Evolutionary conservation across 2,329 filamentous ascomycete genomes (phyloP).

Genomic region (Penicillium sp.): DNA sequence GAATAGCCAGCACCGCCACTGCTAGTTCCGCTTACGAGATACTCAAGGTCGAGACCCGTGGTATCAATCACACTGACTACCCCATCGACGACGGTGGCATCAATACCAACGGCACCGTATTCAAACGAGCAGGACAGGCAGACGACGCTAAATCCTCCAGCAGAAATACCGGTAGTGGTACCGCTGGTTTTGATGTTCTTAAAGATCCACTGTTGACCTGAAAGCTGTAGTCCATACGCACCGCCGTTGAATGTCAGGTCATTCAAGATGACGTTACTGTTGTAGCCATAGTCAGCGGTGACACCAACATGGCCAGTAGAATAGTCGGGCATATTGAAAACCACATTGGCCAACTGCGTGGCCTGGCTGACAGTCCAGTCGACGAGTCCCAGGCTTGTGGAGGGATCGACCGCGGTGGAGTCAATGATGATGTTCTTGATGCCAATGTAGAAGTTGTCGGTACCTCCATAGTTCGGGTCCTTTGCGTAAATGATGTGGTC

Average conservation of each 20-base stretch:
- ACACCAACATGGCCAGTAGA: constrained; percentile 26
- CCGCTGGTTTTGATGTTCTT: constrained; percentile 57
- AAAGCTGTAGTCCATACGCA: constrained; percentile 25
- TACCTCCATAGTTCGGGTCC: constrained; percentile 18
- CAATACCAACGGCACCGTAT: constrained; percentile 24
- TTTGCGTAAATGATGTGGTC: constrained; percentile 27
- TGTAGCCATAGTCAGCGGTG: constrained; percentile 13
- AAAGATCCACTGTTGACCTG: constrained; percentile 31
- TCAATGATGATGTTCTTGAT: constrained; percentile 32
- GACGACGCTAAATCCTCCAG: constrained; percentile 26
- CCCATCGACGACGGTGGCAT: constrained; percentile 26
- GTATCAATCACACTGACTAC: constrained; percentile 29
- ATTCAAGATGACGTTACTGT: constrained; percentile 16
- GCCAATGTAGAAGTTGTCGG: constrained; percentile 28
- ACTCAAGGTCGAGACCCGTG: constrained; percentile 20
- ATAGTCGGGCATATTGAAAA: constrained; percentile 29
- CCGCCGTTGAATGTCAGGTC: constrained; percentile 23
- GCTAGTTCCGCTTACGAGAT: constrained; percentile 23
- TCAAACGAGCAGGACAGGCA: constrained; percentile 26
- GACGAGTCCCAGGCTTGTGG: constrained; percentile 23
- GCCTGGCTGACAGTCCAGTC: constrained; percentile 35
- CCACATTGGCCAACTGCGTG: constrained; percentile 28
- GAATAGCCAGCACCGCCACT: constrained; percentile 30
- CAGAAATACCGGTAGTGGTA: constrained; percentile 52
- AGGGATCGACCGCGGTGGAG: constrained; percentile 21